These are phyloP conservation scores for Cladophialophora immunda DNA, from an alignment of 2,329 filamentous ascomycete species.

Conservation along the genomic window DNA sequence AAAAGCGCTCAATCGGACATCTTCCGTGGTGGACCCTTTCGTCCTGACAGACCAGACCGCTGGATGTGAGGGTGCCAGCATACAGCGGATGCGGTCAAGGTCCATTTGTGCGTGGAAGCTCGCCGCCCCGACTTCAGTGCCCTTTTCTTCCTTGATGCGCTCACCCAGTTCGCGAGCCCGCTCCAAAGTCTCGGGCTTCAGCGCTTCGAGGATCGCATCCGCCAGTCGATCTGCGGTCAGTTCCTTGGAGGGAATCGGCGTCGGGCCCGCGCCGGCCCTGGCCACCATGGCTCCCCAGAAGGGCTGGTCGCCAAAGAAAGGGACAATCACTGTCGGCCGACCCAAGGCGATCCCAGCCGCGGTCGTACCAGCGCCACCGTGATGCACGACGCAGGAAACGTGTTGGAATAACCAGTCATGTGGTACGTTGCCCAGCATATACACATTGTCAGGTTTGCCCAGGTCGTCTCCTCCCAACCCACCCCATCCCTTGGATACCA, in stretches of 20 bases:
- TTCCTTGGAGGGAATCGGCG: slow-evolving; percentile 73
- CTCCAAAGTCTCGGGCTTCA: slow-evolving; percentile 67
- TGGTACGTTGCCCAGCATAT: slow-evolving; percentile 84
- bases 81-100: slow-evolving; percentile 72
- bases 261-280: slow-evolving; percentile 74
- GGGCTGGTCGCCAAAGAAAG: slow-evolving; percentile 86
- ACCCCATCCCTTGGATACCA: slow-evolving; percentile 90
- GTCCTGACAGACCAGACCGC: slow-evolving; percentile 79
- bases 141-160: slow-evolving; percentile 72
- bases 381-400: slow-evolving; percentile 84
- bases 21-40: slow-evolving; percentile 60
- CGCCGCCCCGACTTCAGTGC: slow-evolving; percentile 69
- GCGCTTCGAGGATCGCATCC: slow-evolving; percentile 68
- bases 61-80: slow-evolving; percentile 70
- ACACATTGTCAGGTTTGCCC: slow-evolving; percentile 75
- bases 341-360: slow-evolving; percentile 86
- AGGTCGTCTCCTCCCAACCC: slow-evolving; percentile 77
- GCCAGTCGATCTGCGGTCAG: slow-evolving; percentile 73
- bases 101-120: slow-evolving; percentile 76
- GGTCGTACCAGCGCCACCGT: slow-evolving; percentile 89
- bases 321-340: slow-evolving; percentile 81
- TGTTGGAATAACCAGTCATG: slow-evolving; percentile 89
- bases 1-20: slow-evolving; percentile 71
- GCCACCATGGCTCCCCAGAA: slow-evolving; percentile 84
- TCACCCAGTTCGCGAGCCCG: slow-evolving; percentile 67